Percentiles rank a stretch among this genome's conserved stretches.
Evolutionary conservation across 331 rosid genomes (phyloP).

Genomic region (Dryas integrifolia): DNA sequence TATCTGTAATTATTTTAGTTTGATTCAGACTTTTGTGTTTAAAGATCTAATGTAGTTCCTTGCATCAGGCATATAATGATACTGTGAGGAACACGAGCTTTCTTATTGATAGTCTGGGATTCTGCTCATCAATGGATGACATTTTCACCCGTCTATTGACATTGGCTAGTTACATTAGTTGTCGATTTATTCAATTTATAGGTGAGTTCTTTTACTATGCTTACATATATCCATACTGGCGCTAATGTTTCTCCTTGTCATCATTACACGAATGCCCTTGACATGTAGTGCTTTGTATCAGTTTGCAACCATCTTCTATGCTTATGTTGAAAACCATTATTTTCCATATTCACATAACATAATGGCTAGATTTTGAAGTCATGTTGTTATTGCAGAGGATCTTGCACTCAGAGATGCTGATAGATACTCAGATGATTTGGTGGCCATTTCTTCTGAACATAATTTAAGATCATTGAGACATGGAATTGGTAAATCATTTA

Average conservation of each 20-base stretch:
- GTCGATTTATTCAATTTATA: constrained; percentile 42
- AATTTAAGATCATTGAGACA: constrained; percentile 26
- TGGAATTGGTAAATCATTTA: constrained; percentile 21
- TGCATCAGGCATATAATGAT: constrained; percentile 39
- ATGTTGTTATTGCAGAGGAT: constrained; percentile 57
- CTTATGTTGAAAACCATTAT: background rate
- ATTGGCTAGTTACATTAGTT: constrained; percentile 49
- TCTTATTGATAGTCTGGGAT: constrained; percentile 22
- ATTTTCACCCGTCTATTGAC: constrained; percentile 45
- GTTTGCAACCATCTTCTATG: background rate
- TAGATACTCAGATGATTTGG: constrained; percentile 26
- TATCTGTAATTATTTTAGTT: background rate
- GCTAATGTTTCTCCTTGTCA: background rate
- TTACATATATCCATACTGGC: background rate
- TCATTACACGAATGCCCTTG: background rate
- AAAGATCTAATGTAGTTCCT: constrained; percentile 25
- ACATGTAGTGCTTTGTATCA: background rate
- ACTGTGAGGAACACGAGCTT: constrained; percentile 23
- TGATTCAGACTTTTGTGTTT: constrained; percentile 10
- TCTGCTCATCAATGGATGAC: constrained; percentile 47
- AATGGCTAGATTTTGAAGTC: constrained; percentile 25
- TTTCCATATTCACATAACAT: background rate
- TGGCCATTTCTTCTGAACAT: constrained; percentile 29
- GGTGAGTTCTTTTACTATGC: constrained; percentile 36
- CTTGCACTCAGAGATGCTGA: constrained; percentile 52